Conservation (phyloP, 208 protist species). For the Acanthamoeba castellanii region DNA sequence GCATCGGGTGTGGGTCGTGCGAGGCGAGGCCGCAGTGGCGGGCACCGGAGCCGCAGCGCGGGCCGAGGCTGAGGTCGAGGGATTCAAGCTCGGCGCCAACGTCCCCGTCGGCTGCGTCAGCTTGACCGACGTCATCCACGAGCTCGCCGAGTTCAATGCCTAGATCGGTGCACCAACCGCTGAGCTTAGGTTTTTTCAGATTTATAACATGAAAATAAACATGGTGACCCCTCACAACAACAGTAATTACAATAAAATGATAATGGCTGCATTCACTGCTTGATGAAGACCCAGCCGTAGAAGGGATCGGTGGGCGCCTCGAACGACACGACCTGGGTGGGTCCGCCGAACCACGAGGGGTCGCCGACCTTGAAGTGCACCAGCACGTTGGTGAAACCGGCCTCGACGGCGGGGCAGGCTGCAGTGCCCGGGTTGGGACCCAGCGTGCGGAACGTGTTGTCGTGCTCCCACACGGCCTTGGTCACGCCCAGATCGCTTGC, state of each 20-base stretch:
- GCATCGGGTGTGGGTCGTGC: slow-evolving; percentile 46
- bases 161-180: too few relatives aligned
- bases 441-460: not conserved
- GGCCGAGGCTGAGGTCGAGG: not conserved
- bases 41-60: not conserved
- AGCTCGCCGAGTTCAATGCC: slow-evolving; percentile 28
- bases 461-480: not conserved
- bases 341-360: not conserved
- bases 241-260: too few relatives aligned
- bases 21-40: not conserved
- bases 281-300: slow-evolving; percentile 38
- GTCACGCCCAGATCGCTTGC: not conserved
- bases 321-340: not conserved
- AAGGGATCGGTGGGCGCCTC: not conserved
- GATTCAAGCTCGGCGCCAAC: not conserved
- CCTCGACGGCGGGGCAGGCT: not conserved
- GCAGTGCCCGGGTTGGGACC: not conserved
- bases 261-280: not conserved
- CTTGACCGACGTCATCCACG: slow-evolving; percentile 46
- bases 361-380: not conserved
- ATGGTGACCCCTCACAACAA: too few relatives aligned
- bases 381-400: not conserved
- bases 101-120: slow-evolving; percentile 39
- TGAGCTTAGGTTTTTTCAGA: too few relatives aligned
- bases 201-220: too few relatives aligned